Percentiles rank a stretch among this genome's conserved stretches.
Conservation (phyloP, 2,329 filamentous ascomycete species). For the Lachnellula cervina region DNA sequence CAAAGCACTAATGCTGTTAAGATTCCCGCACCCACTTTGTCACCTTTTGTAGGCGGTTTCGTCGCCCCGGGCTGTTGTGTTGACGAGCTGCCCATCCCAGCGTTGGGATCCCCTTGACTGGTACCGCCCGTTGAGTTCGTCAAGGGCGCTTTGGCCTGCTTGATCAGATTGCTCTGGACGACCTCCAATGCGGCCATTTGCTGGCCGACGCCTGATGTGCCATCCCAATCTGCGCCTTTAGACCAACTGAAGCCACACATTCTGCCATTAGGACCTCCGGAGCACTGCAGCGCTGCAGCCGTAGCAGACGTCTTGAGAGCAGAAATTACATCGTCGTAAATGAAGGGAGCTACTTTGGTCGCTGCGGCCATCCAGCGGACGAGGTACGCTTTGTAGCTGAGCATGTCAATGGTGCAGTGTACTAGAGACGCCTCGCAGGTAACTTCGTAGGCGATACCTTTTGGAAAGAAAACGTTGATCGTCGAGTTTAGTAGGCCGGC, state of each 20-base stretch:
- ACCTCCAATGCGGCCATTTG: conserved; percentile 67
- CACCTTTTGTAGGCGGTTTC: conserved; percentile 40
- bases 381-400: conserved; percentile 60
- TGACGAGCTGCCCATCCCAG: conserved; percentile 14
- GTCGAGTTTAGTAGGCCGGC: conserved; percentile 51
- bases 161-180: conserved; percentile 56
- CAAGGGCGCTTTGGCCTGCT: conserved; percentile 38
- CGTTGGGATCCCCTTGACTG: conserved; percentile 38
- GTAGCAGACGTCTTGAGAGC: conserved; percentile 48
- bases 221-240: conserved; percentile 49
- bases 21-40: conserved; percentile 65
- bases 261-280: conserved; percentile 50
- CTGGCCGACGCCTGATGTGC: conserved; percentile 58
- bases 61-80: background rate
- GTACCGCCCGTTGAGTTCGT: conserved; percentile 54
- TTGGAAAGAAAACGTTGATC: conserved; percentile 49
- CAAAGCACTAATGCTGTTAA: conserved; percentile 52
- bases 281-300: conserved; percentile 55
- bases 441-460: conserved; percentile 57
- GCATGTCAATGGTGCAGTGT: conserved; percentile 57
- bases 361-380: conserved; percentile 56
- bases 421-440: conserved; percentile 55
- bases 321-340: conserved; percentile 46
- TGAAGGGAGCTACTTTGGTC: conserved; percentile 60
- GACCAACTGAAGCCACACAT: conserved; percentile 59